These are phyloP conservation scores for Brassica balearica DNA, from an alignment of 441 rosid genomes.

Conservation along the genomic window DNA sequence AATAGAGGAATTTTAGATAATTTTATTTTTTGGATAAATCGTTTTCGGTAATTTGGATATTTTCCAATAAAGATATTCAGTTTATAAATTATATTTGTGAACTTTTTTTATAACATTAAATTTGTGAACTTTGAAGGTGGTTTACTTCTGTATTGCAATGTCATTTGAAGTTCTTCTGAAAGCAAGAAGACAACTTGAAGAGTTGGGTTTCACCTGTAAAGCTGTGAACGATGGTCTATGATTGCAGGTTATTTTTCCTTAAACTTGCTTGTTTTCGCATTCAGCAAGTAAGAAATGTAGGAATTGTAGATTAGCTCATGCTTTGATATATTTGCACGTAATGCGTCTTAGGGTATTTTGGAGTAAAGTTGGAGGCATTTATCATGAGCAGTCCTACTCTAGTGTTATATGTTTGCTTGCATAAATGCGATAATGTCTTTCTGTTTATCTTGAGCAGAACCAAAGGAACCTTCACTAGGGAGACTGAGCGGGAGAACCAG, in stretches of 20 bases:
- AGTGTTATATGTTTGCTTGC: conserved; percentile 5
- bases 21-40: too few relatives aligned
- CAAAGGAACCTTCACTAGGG: conserved; percentile 65
- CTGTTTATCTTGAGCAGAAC: conserved; percentile 48
- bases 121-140: conserved; percentile 67
- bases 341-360: background rate
- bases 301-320: conserved; percentile 11
- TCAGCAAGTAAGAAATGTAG: conserved; percentile 6
- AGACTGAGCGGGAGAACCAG: conserved; percentile 75
- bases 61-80: too few relatives aligned
- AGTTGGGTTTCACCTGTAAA: conserved; percentile 87
- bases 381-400: conserved; percentile 21
- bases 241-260: conserved; percentile 73
- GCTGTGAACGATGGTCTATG: conserved; percentile 96
- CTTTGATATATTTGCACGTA: conserved; percentile 8
- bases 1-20: too few relatives aligned
- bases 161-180: conserved; percentile 89
- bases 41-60: too few relatives aligned
- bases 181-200: conserved; percentile 46
- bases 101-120: too few relatives aligned
- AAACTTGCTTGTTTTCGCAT: conserved; percentile 40
- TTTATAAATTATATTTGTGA: too few relatives aligned
- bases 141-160: conserved; percentile 88
- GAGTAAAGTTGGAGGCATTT: background rate
- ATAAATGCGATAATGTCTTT: conserved; percentile 35